phyloP scores from a whole-genome alignment of 2,329 filamentous ascomycete genomes.

The Ceratocystis albifundus region DNA sequence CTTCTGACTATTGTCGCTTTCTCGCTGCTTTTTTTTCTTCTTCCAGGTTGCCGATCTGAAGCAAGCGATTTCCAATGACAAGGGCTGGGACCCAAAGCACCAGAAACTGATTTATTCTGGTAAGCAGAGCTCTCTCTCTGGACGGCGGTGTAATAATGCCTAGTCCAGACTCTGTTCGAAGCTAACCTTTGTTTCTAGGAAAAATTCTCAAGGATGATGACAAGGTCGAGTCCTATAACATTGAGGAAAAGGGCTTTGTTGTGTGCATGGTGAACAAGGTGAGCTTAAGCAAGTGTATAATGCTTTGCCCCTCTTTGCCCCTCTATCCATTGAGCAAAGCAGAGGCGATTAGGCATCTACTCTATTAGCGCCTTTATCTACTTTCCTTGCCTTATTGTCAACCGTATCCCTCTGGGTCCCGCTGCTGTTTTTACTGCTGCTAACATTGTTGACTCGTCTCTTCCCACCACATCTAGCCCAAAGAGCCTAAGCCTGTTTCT shows the following conservation, averaged over 20 bases:
- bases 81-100: slow-evolving; percentile 81
- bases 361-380: neutral
- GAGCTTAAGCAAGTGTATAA: slow-evolving; percentile 26
- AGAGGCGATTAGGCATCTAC: no score
- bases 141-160: neutral
- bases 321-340: neutral
- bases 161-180: neutral
- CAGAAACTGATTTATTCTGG: slow-evolving; percentile 98
- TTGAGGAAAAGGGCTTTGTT: slow-evolving; percentile 98
- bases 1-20: neutral
- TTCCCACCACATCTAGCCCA: slow-evolving; percentile 30
- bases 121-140: slow-evolving; percentile 35
- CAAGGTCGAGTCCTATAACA: slow-evolving; percentile 91
- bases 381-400: no score
- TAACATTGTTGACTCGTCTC: neutral
- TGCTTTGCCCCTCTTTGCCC: slow-evolving; percentile 4
- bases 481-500: slow-evolving; percentile 59
- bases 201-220: slow-evolving; percentile 98
- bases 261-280: slow-evolving; percentile 99
- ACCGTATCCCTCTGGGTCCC: neutral
- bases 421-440: neutral
- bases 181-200: slow-evolving; percentile 41
- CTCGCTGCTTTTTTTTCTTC: slow-evolving; percentile 17
- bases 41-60: slow-evolving; percentile 76
- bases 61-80: slow-evolving; percentile 80